Evolutionary conservation across 108 stramenopile genomes (phyloP).

Genomic region (Cyclostephanos invisitatus): DNA sequence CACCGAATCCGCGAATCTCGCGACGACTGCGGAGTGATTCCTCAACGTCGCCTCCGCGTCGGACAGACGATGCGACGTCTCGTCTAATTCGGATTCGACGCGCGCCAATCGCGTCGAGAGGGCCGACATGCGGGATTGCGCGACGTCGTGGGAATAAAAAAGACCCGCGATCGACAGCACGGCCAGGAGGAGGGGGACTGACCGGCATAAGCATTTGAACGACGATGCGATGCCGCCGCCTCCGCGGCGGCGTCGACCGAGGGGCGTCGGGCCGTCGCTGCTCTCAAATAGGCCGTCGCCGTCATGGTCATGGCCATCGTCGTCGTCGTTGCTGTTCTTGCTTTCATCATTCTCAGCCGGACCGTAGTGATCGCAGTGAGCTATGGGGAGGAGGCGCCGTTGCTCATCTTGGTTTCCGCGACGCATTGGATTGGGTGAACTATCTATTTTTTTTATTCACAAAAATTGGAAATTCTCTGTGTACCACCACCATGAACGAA

Average conservation of each 20-base stretch:
- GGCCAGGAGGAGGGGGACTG: constrained; percentile 21
- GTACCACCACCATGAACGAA: too few relatives aligned
- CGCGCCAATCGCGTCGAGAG: constrained; percentile 15
- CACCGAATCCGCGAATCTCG: constrained; percentile 76
- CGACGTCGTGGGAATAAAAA: constrained; percentile 24
- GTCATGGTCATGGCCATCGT: not conserved
- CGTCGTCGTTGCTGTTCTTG: not conserved
- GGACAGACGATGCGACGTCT: not conserved
- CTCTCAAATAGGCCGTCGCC: not conserved
- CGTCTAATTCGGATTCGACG: not conserved
- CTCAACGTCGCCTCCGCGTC: constrained; percentile 16
- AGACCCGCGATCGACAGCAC: constrained; percentile 14
- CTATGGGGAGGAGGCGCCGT: not conserved
- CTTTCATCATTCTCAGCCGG: constrained; percentile 14
- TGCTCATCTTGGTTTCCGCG: constrained; percentile 3
- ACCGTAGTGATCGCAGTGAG: constrained; percentile 22
- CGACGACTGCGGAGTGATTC: constrained; percentile 60
- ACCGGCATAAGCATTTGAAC: not conserved
- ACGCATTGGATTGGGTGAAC: too few relatives aligned
- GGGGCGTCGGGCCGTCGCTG: not conserved
- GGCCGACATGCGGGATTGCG: constrained; percentile 13
- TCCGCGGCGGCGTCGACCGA: not conserved
- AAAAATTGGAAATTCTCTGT: too few relatives aligned
- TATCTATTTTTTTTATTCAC: too few relatives aligned
- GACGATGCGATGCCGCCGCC: not conserved